Base-by-base conservation (phyloP, 371 early-diverging fungal genomes). In the Dentiscutata heterogama region DNA sequence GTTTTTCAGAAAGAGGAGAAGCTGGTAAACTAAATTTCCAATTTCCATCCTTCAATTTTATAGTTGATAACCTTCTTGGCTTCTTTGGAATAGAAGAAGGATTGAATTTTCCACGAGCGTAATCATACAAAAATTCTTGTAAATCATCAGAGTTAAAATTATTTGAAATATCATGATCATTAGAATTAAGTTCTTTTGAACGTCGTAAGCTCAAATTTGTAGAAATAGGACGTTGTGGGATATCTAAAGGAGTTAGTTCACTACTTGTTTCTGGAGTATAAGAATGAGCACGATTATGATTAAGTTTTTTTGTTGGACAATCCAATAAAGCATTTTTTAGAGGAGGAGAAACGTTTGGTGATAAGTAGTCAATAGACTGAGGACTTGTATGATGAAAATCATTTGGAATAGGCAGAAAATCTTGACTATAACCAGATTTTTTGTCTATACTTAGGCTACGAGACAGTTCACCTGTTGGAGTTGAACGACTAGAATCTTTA, bases 71-170 rank as follows among this genome's bases (percentile, higher is more conserved):
- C 29, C 18, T 42, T 16, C 51, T 54, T 5, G 76, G 76, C 60
- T 76, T 76, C 5, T 60, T 76, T 22, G 76, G 76, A 35, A 53
- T 76, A 39, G 20, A n/a, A 10, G 20, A 60, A 35, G 76, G 76
- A 76, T 76, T 20, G 60, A 76, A 76, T 39, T n/a, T 76, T 60
- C 76, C 76, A 58, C 54, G 76, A 58, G 76, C 76, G 18, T 75
- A 75, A 53, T 8, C 16, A 27, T 58, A 75, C 0, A 75, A 29
- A 29, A 75, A 75, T 13, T 29, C 58, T 39, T 75, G 18, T 56
- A 54, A 75, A n/a, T 46, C 71, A 39, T n/a, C 16, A 18, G 42
- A n/a, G n/a, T 25, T 71, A 50, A 42, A 5, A 42, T 6, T 42
- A 8, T 25, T 20, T 60, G 22, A 25, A 3, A 22, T 60, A 60